These are phyloP conservation scores for Neurospora sublineolata DNA, from an alignment of 495 filamentous ascomycete genomes.

Conservation along the genomic window DNA sequence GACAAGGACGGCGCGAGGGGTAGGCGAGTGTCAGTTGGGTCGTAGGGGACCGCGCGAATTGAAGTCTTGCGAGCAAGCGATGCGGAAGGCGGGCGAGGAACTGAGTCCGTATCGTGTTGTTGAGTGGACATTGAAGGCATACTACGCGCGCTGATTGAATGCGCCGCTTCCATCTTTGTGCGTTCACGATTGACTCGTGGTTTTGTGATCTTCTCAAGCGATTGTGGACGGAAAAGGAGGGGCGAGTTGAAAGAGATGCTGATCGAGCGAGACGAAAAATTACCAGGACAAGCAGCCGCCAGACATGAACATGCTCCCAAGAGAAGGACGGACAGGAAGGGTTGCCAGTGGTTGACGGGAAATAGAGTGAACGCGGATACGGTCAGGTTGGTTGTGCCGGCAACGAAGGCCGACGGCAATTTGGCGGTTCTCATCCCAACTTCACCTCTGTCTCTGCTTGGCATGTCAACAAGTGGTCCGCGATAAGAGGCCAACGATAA, in stretches of 20 bases:
- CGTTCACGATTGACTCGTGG: neutral
- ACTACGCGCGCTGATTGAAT: neutral
- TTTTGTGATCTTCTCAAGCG: neutral
- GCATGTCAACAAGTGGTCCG: neutral
- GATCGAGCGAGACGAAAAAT: neutral
- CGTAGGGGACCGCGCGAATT: conserved; percentile 8
- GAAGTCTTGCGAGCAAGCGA: neutral
- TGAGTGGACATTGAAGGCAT: neutral
- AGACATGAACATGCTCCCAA: neutral
- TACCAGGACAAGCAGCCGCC: neutral
- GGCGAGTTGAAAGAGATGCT: neutral
- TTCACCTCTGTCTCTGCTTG: neutral
- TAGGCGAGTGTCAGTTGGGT: neutral
- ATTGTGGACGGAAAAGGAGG: neutral
- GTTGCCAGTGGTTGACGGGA: neutral
- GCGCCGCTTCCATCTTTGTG: neutral
- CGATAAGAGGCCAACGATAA: neutral
- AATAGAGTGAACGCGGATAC: neutral
- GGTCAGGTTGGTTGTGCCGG: neutral
- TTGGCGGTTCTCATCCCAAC: neutral
- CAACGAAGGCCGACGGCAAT: neutral
- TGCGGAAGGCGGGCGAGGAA: neutral
- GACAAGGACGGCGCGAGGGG: neutral
- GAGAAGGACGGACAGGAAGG: neutral
- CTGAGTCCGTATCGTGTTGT: neutral